Evolutionary conservation across 768 basidiomycete species (phyloP), one percentile per base, ranked within the genome.

Genomic region (Tulasnella sp.): DNA sequence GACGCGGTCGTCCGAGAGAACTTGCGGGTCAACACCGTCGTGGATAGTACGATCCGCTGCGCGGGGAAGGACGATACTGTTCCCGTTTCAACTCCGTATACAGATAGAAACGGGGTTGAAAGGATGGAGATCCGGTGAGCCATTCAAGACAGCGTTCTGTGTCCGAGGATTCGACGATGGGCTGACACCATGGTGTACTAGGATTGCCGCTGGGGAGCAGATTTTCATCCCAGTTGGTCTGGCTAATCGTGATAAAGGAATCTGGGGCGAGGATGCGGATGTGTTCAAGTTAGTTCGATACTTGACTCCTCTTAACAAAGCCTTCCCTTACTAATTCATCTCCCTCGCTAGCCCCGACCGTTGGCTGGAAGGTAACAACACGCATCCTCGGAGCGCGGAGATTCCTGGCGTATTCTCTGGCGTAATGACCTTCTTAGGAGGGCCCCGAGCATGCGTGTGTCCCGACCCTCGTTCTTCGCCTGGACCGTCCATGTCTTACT

Each of bases 231-330:
- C 89, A 0, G 88, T 91, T 45, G 76, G 86, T 1, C 83, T 83
- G 1, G 74, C 91, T 45, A 90, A 92, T 78, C 83, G 86, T 7
- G 84, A 85, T 8, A 84, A 85, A 77, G 82, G 81, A 7, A 80
- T 91, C 0, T 91, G 90, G 90, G 91, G 91, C 8, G 83, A 86
- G 15, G 90, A 92, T 80, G 87, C 89, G 0, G 70, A 76, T n/a
- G 86, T 88, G 71, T 91, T 91, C 85, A 88, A 81, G 90, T 89
- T 73, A n/a, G 1, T n/a, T 12, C 25, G 17, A 49, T 9, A n/a
- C 19, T 8, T 4, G 22, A 49, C 49, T n/a, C 22, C 19, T 22
- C 22, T 25, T 31, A 11, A 34, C 7, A 34, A 25, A 8, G 17
- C 9, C 8, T 8, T 17, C 42, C 42, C 42, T 8, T 42, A 42